A percentile compares a stretch with the other conserved stretches of the same genome.
These are phyloP conservation scores for Porogramme epimiltina DNA, from an alignment of 1,284 basidiomycete species.

Conservation along the genomic window DNA sequence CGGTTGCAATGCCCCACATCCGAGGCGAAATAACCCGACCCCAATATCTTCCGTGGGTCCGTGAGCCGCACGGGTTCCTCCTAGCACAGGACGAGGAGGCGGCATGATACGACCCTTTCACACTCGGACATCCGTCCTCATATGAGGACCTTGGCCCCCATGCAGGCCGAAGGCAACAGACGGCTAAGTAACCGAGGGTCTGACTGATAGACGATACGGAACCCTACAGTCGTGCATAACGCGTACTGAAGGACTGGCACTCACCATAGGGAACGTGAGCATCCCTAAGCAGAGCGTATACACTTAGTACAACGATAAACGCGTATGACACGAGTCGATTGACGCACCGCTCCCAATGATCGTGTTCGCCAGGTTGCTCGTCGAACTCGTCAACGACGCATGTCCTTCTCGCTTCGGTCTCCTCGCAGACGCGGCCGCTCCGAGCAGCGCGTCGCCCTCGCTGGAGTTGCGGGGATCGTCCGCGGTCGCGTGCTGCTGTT, in stretches of 20 bases:
- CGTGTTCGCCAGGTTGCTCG: constrained; percentile 83
- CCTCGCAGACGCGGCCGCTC: constrained; percentile 38
- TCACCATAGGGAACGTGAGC: constrained; percentile 80
- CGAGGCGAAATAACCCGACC: too few species aligned
- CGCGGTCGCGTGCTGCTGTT: constrained; percentile 7
- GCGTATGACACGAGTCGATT: not conserved
- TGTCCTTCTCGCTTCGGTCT: constrained; percentile 54
- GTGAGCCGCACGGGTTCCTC: too few species aligned
- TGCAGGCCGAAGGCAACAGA: too few species aligned
- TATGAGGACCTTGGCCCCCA: too few species aligned
- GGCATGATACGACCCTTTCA: too few species aligned
- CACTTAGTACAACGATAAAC: constrained; percentile 6
- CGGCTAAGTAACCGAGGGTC: too few species aligned
- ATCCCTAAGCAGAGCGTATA: constrained; percentile 68
- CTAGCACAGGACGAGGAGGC: too few species aligned
- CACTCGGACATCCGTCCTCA: too few species aligned
- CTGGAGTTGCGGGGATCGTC: constrained; percentile 21
- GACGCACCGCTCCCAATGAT: constrained; percentile 85
- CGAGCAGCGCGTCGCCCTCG: constrained; percentile 54
- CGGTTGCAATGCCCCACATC: too few species aligned
- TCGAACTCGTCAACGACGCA: constrained; percentile 64
- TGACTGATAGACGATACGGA: too few species aligned
- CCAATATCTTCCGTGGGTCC: too few species aligned
- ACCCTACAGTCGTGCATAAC: too few species aligned
- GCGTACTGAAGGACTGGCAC: constrained; percentile 23